phyloP scores from a whole-genome alignment of 176 grass and related monocot species.

The Saccharum spontaneum region DNA sequence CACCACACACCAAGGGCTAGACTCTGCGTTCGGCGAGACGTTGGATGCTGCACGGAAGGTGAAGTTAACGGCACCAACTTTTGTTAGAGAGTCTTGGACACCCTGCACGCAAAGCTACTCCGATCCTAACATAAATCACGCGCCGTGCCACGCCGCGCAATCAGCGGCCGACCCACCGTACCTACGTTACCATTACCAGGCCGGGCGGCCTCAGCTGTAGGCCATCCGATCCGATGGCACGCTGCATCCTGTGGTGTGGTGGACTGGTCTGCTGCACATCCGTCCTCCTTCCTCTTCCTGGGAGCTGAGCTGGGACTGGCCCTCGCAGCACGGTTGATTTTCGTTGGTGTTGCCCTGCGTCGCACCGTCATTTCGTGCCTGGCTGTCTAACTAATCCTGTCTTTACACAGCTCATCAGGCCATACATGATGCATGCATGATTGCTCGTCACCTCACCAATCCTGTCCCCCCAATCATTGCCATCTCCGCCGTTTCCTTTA shows the following conservation, averaged over 20 bases:
- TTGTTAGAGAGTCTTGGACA: neutral
- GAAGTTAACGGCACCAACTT: neutral
- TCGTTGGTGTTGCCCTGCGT: neutral
- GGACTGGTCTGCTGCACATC: too few relatives aligned
- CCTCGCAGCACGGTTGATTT: neutral
- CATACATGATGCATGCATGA: neutral
- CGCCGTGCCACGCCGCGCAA: neutral
- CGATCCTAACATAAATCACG: neutral
- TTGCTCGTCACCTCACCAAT: neutral
- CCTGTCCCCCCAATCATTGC: constrained; percentile 16
- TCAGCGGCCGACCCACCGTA: neutral
- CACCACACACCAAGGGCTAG: too few relatives aligned
- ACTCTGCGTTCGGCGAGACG: too few relatives aligned
- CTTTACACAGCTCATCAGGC: constrained; percentile 11
- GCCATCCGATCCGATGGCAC: neutral
- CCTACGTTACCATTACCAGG: too few relatives aligned
- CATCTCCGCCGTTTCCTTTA: neutral
- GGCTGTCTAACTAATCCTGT: neutral
- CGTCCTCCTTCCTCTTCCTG: too few relatives aligned
- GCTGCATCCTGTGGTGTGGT: too few relatives aligned
- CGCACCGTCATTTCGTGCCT: neutral
- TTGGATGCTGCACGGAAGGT: neutral
- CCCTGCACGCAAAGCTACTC: constrained; percentile 40
- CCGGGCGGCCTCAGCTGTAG: neutral
- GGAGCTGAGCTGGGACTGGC: too few relatives aligned